Base-by-base conservation (phyloP, 2,329 filamentous ascomycete genomes). In the Calonectria naviculata region DNA sequence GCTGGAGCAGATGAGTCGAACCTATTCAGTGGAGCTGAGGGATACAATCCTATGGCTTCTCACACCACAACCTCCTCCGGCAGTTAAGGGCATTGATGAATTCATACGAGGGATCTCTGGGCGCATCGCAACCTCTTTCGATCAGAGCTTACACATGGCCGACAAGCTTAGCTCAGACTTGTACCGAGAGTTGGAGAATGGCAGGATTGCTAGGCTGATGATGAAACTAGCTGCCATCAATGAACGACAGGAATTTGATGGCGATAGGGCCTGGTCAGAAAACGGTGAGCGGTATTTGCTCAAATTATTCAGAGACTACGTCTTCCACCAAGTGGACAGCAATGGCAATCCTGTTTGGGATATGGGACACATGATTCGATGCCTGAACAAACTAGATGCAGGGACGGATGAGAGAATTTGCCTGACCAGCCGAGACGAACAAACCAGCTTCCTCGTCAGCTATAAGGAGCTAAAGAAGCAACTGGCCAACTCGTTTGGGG, bases 251-350 rank as follows among this genome's bases (percentile, higher is more conserved):
- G 96, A 98, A 79, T 93, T 93, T 72, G 93, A 94, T 65, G 91
- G 92, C 46, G 93, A 95, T 72, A 86, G 89, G 0, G 87, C 90
- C 60, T 99, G 97, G 96, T 94, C 95, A 5, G 96, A 98, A 82
- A 97, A 94, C 58, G 96, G 96, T 29, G 95, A 98, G 78, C 91
- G 95, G 31, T 98, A 98, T 81, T 93, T 94, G 80, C 87, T 99
- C 74, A 98, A 98, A 84, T 89, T 99, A 10, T 98, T 98, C 87
- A 91, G 97, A 61, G 97, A 99, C 83, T 98, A 97, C 78, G 94
- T 98, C 46, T 99, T 98, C 84, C 97, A 99, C 82, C 95, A 97
- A 79, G 95, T 98, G 15, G 95, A 98, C 81, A 89, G 90, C 34
- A 91, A 94, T 68, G 95, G 95, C 17, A 93, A 94, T 65, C 93